A percentile compares a stretch with the other conserved stretches of the same genome.
These are phyloP conservation scores for Leptodontidium sp. DNA, from an alignment of 2,329 filamentous ascomycete genomes.

Conservation along the genomic window DNA sequence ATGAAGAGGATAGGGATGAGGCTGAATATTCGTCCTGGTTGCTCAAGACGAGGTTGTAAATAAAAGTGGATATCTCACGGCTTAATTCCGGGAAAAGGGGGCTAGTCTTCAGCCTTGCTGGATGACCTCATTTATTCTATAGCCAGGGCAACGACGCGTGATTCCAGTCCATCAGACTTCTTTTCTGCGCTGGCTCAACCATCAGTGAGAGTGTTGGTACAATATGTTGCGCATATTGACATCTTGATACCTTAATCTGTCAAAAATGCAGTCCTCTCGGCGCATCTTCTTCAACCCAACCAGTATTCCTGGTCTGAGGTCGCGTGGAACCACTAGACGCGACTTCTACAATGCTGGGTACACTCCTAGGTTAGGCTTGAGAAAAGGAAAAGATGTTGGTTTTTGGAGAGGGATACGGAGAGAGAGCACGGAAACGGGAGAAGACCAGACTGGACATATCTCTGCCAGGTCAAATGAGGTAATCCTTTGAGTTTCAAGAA, in stretches of 20 bases:
- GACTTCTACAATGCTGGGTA: slow-evolving; percentile 39
- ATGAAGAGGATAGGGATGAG: slow-evolving; percentile 21
- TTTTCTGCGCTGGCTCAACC: neutral
- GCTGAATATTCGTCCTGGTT: slow-evolving; percentile 24
- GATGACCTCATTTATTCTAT: slow-evolving; percentile 16
- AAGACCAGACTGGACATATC: slow-evolving; percentile 83
- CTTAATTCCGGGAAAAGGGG: neutral
- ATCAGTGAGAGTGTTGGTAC: neutral
- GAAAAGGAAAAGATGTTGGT: slow-evolving; percentile 19
- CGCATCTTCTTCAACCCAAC: slow-evolving; percentile 47
- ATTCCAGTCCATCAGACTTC: too few relatives aligned
- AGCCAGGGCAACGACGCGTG: slow-evolving; percentile 8
- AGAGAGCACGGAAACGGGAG: slow-evolving; percentile 59
- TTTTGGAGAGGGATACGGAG: slow-evolving; percentile 45
- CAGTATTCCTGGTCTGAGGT: slow-evolving; percentile 47
- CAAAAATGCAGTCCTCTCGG: slow-evolving; percentile 40
- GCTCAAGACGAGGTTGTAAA: slow-evolving; percentile 15
- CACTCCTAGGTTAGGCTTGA: slow-evolving; percentile 29
- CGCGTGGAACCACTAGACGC: slow-evolving; percentile 35
- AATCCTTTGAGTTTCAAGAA: slow-evolving; percentile 51
- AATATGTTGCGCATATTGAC: slow-evolving; percentile 24
- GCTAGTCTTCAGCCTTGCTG: slow-evolving; percentile 12
- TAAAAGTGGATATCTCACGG: neutral
- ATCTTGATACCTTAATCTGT: slow-evolving; percentile 5
- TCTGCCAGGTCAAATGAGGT: slow-evolving; percentile 77